Conservation (phyloP, 352 stramenopile genomes). For the Phytophthora melonis region DNA sequence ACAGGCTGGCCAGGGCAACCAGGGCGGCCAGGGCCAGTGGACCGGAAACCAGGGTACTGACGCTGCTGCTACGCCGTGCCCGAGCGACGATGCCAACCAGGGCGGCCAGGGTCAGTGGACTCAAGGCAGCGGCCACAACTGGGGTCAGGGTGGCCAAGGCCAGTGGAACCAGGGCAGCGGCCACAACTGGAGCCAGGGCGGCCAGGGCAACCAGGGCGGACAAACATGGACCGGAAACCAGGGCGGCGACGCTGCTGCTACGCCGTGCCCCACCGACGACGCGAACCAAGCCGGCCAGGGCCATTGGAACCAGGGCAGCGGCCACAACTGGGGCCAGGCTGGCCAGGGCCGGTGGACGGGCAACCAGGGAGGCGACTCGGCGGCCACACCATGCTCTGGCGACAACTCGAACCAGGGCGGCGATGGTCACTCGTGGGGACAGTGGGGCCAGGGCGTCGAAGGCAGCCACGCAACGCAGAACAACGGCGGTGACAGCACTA, state of each 20-base stretch:
- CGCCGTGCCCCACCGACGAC: slow-evolving; percentile 15
- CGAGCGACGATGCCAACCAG: slow-evolving; percentile 15
- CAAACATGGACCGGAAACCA: slow-evolving; percentile 13
- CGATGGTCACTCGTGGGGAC: neutral
- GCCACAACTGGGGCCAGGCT: neutral
- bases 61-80: slow-evolving; percentile 13
- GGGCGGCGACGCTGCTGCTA: slow-evolving; percentile 14
- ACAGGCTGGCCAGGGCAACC: slow-evolving; percentile 14
- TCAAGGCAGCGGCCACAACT: neutral
- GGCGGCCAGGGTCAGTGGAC: neutral
- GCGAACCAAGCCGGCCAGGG: slow-evolving; percentile 11
- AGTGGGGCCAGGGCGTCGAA: neutral
- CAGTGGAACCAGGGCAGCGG: neutral
- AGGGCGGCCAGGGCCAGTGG: neutral
- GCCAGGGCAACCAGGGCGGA: slow-evolving; percentile 7
- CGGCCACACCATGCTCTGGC: neutral
- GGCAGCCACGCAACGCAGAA: neutral
- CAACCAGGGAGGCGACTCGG: slow-evolving; percentile 5
- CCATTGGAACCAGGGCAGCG: neutral
- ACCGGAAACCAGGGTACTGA: slow-evolving; percentile 17
- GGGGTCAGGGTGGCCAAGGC: neutral
- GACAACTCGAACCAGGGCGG: neutral
- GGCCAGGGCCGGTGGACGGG: slow-evolving; percentile 1
- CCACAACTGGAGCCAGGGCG: neutral
- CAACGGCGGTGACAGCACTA: slow-evolving; percentile 8